Percentiles rank a stretch among this genome's conserved stretches.
Conservation (phyloP, 2,329 filamentous ascomycete genomes). For the Nigrospora sphaerica region DNA sequence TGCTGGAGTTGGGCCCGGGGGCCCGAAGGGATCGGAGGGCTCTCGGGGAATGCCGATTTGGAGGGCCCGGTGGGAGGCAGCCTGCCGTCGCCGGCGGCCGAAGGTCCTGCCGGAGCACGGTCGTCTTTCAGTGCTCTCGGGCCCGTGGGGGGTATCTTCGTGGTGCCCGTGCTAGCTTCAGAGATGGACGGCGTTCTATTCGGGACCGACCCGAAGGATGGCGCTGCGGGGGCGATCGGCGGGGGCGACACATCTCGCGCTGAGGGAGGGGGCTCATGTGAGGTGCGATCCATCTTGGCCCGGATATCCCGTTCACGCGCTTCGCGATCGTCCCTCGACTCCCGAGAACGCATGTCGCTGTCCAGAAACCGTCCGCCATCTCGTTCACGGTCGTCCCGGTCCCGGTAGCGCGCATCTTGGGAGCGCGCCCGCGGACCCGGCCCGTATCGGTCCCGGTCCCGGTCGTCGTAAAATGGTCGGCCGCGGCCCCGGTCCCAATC, state of each 20-base stretch:
- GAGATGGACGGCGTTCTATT: conserved; percentile 31
- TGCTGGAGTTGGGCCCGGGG: conserved; percentile 38
- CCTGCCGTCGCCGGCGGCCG: conserved; percentile 26
- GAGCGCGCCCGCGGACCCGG: conserved; percentile 53
- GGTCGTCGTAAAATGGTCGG: conserved; percentile 53
- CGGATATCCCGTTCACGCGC: conserved; percentile 27
- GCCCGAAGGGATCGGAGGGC: conserved; percentile 43
- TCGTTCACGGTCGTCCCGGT: conserved; percentile 34
- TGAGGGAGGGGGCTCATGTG: conserved; percentile 39
- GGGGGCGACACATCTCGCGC: conserved; percentile 49
- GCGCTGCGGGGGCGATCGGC: conserved; percentile 49
- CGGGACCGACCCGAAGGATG: conserved; percentile 49
- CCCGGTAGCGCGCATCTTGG: conserved; percentile 54
- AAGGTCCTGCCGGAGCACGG: conserved; percentile 34
- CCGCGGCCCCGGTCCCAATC: conserved; percentile 44
- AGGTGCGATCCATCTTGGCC: conserved; percentile 43
- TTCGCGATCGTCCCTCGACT: conserved; percentile 47
- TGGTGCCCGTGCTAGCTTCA: conserved; percentile 27
- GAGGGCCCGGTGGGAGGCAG: conserved; percentile 32
- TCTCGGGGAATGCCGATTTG: conserved; percentile 33
- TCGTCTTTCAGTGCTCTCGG: conserved; percentile 45
- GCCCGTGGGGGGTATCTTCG: conserved; percentile 46
- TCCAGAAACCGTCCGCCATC: conserved; percentile 26
- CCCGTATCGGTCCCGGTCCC: conserved; percentile 48
- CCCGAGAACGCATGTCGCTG: conserved; percentile 29